These are phyloP conservation scores for Apiospora kogelbergensis DNA, from an alignment of 2,329 filamentous ascomycete genomes.

Conservation along the genomic window DNA sequence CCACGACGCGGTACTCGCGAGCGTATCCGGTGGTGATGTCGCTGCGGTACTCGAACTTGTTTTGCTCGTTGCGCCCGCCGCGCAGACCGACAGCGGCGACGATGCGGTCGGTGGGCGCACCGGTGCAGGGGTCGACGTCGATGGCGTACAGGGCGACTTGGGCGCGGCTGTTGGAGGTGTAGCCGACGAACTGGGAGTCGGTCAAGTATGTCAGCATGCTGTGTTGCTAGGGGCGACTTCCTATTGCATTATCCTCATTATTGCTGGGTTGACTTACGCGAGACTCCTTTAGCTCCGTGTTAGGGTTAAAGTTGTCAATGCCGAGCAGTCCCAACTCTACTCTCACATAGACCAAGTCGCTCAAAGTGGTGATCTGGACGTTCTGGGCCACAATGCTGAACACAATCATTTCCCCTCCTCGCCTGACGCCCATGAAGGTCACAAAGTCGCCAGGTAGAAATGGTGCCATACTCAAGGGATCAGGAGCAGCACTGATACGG, in stretches of 20 bases:
- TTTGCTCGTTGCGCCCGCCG: constrained; percentile 33
- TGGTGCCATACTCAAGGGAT: constrained; percentile 36
- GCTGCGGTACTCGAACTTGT: constrained; percentile 36
- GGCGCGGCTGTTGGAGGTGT: constrained; percentile 33
- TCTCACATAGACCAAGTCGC: constrained; percentile 34
- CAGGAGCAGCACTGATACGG: constrained; percentile 28
- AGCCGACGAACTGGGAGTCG: constrained; percentile 36
- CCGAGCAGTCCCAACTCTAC: constrained; percentile 36
- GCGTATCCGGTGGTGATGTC: constrained; percentile 33
- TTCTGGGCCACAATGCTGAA: constrained; percentile 38
- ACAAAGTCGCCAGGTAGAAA: constrained; percentile 38
- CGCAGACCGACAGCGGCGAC: constrained; percentile 32
- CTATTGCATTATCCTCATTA: too few species aligned
- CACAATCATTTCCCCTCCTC: constrained; percentile 32
- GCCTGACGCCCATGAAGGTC: constrained; percentile 32
- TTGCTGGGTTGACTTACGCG: constrained; percentile 24
- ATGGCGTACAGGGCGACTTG: constrained; percentile 35
- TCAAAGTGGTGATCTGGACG: constrained; percentile 34
- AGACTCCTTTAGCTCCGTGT: constrained; percentile 36
- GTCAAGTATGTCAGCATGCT: constrained; percentile 4
- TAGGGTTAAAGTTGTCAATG: constrained; percentile 34
- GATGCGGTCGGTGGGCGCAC: constrained; percentile 32
- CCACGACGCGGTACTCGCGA: constrained; percentile 34
- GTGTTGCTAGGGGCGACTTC: not conserved
- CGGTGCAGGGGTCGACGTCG: constrained; percentile 38